Evolutionary conservation across 495 filamentous ascomycete genomes (phyloP).

Genomic region (Neurospora sp.): DNA sequence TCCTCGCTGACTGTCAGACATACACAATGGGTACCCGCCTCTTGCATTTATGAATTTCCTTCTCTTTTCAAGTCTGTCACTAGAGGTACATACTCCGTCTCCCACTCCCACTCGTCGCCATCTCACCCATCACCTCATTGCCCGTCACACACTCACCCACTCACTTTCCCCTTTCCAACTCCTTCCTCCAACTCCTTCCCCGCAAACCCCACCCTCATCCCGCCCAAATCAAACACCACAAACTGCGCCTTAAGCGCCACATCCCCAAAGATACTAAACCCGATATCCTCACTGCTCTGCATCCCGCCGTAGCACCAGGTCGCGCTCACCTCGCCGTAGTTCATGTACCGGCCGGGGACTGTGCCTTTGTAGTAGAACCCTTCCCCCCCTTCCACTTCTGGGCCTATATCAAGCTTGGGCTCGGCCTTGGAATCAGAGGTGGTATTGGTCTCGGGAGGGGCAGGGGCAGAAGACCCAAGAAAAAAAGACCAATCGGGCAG

Average conservation of each 20-base stretch:
- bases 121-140: not conserved
- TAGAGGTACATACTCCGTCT: not conserved
- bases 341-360: constrained; percentile 33
- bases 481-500: constrained; percentile 12
- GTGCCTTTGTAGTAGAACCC: constrained; percentile 7
- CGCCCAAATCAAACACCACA: constrained; percentile 51
- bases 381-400: constrained; percentile 19
- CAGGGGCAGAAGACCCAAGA: not conserved
- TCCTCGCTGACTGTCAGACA: not conserved
- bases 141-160: not conserved
- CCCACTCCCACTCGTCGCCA: not conserved
- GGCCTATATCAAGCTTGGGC: not conserved
- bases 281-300: constrained; percentile 50
- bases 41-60: not conserved
- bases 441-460: not conserved
- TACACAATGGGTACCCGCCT: not conserved
- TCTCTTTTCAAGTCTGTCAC: not conserved
- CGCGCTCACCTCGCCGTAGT: constrained; percentile 33
- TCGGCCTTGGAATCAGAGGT: not conserved
- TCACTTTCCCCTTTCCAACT: not conserved
- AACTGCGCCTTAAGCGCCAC: constrained; percentile 67
- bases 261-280: constrained; percentile 61
- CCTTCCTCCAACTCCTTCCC: constrained; percentile 16
- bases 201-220: constrained; percentile 47
- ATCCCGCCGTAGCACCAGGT: constrained; percentile 50